Evolutionary conservation across 2,329 filamentous ascomycete genomes (phyloP).

Genomic region (Talaromyces rugulosus): DNA sequence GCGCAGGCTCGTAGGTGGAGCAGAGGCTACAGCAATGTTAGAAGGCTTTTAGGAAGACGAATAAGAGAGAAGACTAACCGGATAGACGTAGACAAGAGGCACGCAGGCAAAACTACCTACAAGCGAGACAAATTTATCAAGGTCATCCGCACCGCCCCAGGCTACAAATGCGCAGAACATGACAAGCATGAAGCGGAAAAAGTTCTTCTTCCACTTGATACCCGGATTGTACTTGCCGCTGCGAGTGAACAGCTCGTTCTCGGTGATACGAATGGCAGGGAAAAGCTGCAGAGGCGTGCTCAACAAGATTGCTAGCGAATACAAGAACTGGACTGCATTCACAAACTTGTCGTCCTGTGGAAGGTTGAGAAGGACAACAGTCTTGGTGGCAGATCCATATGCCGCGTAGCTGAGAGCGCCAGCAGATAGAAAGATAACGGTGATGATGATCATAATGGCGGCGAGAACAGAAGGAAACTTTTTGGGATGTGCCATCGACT

Average conservation of each 20-base stretch:
- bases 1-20: slow-evolving; percentile 83
- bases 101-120: slow-evolving; percentile 98
- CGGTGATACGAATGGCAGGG: slow-evolving; percentile 92
- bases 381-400: slow-evolving; percentile 92
- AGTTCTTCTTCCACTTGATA: slow-evolving; percentile 99
- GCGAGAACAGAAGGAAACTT: slow-evolving; percentile 89
- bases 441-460: slow-evolving; percentile 92
- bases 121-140: slow-evolving; percentile 95
- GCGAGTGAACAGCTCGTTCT: slow-evolving; percentile 87
- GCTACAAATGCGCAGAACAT: slow-evolving; percentile 80
- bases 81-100: slow-evolving; percentile 94
- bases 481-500: slow-evolving; percentile 85
- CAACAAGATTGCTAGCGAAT: slow-evolving; percentile 94
- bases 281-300: slow-evolving; percentile 96
- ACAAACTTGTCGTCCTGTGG: slow-evolving; percentile 94
- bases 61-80: slow-evolving; percentile 60
- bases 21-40: slow-evolving; percentile 61
- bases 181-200: slow-evolving; percentile 91
- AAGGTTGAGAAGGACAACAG: slow-evolving; percentile 91
- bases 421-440: slow-evolving; percentile 82
- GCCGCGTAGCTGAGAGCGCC: slow-evolving; percentile 93
- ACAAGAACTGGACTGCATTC: slow-evolving; percentile 93
- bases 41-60: neutral
- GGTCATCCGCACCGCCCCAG: slow-evolving; percentile 85
- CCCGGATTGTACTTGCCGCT: slow-evolving; percentile 97